phyloP scores from a whole-genome alignment of 768 basidiomycete genomes.

The Clathrus columnatus region DNA sequence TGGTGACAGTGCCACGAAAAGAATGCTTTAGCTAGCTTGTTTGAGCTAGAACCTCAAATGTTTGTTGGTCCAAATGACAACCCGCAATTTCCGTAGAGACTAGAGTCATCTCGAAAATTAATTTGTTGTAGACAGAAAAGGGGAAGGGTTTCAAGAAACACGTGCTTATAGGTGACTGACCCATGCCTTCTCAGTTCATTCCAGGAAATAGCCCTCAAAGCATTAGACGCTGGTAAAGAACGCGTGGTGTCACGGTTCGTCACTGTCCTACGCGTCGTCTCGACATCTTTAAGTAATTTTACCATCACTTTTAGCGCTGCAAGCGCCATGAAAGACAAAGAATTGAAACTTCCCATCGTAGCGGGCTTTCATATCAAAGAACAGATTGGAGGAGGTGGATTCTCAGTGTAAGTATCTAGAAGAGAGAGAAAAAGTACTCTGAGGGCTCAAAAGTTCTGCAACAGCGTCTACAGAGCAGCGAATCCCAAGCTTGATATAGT shows the following conservation, averaged over 20 bases:
- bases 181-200: background rate
- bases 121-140: too few relatives aligned
- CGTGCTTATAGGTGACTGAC: background rate
- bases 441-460: background rate
- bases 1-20: too few relatives aligned
- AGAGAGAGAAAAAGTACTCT: background rate
- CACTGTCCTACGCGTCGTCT: too few relatives aligned
- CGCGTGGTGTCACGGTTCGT: too few relatives aligned
- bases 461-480: constrained; percentile 71
- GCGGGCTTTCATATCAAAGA: constrained; percentile 54
- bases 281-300: too few relatives aligned
- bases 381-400: constrained; percentile 81
- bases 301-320: background rate
- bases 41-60: too few relatives aligned
- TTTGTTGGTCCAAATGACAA: too few relatives aligned
- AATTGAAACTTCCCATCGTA: constrained; percentile 4
- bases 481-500: constrained; percentile 55
- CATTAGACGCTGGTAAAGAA: too few relatives aligned
- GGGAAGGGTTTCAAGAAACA: background rate
- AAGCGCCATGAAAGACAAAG: background rate
- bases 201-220: too few relatives aligned
- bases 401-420: constrained; percentile 56
- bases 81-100: too few relatives aligned
- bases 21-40: too few relatives aligned
- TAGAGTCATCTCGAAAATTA: too few relatives aligned